Conservation (phyloP, 768 basidiomycete genomes). For the Lyophyllum shimeji region DNA sequence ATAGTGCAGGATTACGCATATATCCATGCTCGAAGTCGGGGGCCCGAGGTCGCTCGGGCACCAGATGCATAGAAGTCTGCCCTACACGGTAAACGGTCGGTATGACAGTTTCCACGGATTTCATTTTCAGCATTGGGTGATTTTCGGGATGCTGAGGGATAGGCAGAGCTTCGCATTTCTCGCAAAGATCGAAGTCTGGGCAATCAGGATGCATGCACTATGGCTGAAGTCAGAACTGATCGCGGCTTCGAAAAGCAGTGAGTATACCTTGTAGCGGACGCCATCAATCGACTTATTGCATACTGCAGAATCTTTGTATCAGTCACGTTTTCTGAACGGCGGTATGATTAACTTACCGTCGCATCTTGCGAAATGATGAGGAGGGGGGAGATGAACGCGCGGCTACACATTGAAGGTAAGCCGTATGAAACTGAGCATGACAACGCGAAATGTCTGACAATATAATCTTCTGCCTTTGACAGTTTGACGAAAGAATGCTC, state of each 20-base stretch:
- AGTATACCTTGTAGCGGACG: slow-evolving; percentile 67
- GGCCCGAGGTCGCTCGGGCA: slow-evolving; percentile 3
- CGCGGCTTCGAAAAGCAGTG: not conserved
- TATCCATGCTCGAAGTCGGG: slow-evolving; percentile 17
- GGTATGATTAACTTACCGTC: slow-evolving; percentile 36
- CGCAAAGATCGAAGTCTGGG: slow-evolving; percentile 81
- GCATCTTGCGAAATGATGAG: slow-evolving; percentile 59
- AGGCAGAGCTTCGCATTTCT: slow-evolving; percentile 75
- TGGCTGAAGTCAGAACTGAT: not conserved
- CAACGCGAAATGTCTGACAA: slow-evolving; percentile 41
- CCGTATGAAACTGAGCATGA: not conserved
- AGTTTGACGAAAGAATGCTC: slow-evolving; percentile 72
- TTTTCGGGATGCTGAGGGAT: slow-evolving; percentile 69
- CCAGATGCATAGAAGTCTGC: not conserved
- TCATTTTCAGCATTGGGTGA: slow-evolving; percentile 80
- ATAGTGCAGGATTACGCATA: slow-evolving; percentile 17
- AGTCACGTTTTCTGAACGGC: not conserved
- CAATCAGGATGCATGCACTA: slow-evolving; percentile 82
- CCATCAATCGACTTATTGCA: slow-evolving; percentile 59
- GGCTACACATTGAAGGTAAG: slow-evolving; percentile 19
- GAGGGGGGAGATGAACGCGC: slow-evolving; percentile 11
- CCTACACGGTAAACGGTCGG: slow-evolving; percentile 28
- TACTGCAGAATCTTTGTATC: slow-evolving; percentile 17
- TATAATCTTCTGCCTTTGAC: slow-evolving; percentile 48
- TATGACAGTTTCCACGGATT: slow-evolving; percentile 42